phyloP scores from a whole-genome alignment of 305 asterid genomes.

The Rubia balearica region DNA sequence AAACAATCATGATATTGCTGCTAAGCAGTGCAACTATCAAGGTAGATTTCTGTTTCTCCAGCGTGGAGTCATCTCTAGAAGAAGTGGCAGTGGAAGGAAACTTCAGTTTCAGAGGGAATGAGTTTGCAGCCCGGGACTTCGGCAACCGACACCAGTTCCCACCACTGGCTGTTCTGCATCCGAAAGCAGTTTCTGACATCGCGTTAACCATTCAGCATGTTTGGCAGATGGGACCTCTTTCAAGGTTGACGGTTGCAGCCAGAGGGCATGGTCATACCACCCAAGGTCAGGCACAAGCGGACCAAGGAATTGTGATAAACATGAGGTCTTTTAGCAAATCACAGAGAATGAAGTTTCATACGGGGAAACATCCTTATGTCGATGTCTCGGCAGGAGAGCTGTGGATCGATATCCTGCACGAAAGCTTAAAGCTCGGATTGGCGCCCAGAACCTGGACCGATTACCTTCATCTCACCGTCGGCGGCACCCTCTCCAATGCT shows the following conservation, averaged over 20 bases:
- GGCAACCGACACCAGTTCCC: slow-evolving; percentile 61
- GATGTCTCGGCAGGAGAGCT: slow-evolving; percentile 72
- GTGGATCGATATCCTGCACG: slow-evolving; percentile 69
- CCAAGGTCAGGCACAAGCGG: slow-evolving; percentile 76
- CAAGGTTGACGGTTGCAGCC: slow-evolving; percentile 61
- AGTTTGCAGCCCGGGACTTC: slow-evolving; percentile 65
- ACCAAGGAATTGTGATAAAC: slow-evolving; percentile 64
- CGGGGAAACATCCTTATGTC: slow-evolving; percentile 38
- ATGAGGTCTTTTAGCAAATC: slow-evolving; percentile 51
- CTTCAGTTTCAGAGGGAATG: slow-evolving; percentile 49
- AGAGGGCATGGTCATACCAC: slow-evolving; percentile 81
- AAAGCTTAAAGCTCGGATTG: slow-evolving; percentile 56
- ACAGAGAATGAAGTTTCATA: slow-evolving; percentile 42
- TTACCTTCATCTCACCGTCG: slow-evolving; percentile 75
- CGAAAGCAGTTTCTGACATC: slow-evolving; percentile 58
- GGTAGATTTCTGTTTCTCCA: slow-evolving; percentile 36
- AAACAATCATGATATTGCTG: slow-evolving; percentile 35
- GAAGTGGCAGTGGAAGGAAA: slow-evolving; percentile 45
- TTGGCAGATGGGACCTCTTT: slow-evolving; percentile 63
- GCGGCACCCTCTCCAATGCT: slow-evolving; percentile 86
- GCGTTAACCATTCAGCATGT: slow-evolving; percentile 56
- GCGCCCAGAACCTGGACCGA: slow-evolving; percentile 97
- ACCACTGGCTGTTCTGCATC: slow-evolving; percentile 76
- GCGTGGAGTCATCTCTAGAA: slow-evolving; percentile 32
- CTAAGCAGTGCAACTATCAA: slow-evolving; percentile 40